Evolutionary conservation across 2,329 filamentous ascomycete species (phyloP).

Genomic region (Cyphellophora europaea): DNA sequence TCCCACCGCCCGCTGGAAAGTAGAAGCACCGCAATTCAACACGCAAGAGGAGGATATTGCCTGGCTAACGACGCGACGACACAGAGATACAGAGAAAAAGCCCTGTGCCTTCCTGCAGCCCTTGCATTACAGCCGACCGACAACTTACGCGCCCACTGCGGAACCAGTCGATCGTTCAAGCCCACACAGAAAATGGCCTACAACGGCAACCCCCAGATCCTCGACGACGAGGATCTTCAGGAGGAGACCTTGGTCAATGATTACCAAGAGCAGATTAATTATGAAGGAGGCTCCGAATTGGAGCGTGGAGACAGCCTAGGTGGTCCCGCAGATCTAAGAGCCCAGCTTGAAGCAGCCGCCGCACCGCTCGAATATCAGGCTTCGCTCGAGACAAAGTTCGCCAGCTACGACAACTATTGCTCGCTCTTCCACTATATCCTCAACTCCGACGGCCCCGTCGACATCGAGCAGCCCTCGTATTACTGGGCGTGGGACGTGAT

Average conservation of each 20-base stretch:
- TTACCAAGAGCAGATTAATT: conserved; percentile 93
- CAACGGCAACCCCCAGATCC: conserved; percentile 36
- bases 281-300: conserved; percentile 67
- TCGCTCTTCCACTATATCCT: conserved; percentile 98
- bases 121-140: too few relatives aligned
- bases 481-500: conserved; percentile 99
- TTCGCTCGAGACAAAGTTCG: conserved; percentile 91
- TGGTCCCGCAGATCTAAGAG: conserved; percentile 80
- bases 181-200: conserved; percentile 39
- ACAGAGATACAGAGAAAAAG: too few relatives aligned
- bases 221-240: conserved; percentile 86
- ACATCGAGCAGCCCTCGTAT: conserved; percentile 92
- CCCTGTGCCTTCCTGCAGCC: too few relatives aligned
- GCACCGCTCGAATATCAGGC: conserved; percentile 95
- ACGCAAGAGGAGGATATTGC: too few relatives aligned
- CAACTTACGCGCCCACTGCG: too few relatives aligned
- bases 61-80: too few relatives aligned
- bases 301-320: conserved; percentile 64
- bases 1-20: too few relatives aligned
- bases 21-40: too few relatives aligned
- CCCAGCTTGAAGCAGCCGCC: conserved; percentile 80
- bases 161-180: too few relatives aligned
- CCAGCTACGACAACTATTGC: conserved; percentile 99
- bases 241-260: conserved; percentile 93
- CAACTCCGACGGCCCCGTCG: conserved; percentile 97